Percentiles rank a stretch among this genome's conserved stretches.
These are phyloP conservation scores for Orobanche coerulescens DNA, from an alignment of 257 asterid species.

Conservation along the genomic window DNA sequence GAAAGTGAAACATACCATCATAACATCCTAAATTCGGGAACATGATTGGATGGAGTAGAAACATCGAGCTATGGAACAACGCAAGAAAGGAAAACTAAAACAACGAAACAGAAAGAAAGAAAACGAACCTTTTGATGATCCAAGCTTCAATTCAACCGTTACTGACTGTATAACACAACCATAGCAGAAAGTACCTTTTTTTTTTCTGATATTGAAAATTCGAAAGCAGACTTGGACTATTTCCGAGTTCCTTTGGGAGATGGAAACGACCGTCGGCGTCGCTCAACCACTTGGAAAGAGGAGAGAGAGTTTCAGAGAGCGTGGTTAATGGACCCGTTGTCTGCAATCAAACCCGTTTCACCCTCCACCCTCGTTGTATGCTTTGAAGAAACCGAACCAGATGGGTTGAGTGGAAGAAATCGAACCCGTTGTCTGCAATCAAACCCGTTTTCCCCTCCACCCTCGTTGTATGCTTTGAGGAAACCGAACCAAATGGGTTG, in stretches of 20 bases:
- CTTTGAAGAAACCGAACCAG: too few species aligned
- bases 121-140: conserved; percentile 22
- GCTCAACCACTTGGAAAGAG: conserved; percentile 8
- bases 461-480: too few species aligned
- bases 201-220: conserved; percentile 14
- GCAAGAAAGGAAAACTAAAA: background rate
- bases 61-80: conserved; percentile 5
- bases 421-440: too few species aligned
- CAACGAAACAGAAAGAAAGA: background rate
- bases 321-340: conserved; percentile 7
- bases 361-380: too few species aligned
- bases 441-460: too few species aligned
- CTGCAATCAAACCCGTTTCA: too few species aligned
- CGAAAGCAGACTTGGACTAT: background rate
- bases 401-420: too few species aligned
- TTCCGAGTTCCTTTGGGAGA: conserved; percentile 40
- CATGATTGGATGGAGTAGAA: background rate
- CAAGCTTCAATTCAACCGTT: conserved; percentile 17
- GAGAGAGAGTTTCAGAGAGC: background rate
- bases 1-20: background rate
- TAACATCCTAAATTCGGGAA: background rate
- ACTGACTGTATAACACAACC: too few species aligned
- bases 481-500: too few species aligned
- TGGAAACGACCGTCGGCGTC: conserved; percentile 22
- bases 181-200: background rate